Conservation (phyloP, 2,329 filamentous ascomycete genomes). For the Botrytis cinerea region DNA sequence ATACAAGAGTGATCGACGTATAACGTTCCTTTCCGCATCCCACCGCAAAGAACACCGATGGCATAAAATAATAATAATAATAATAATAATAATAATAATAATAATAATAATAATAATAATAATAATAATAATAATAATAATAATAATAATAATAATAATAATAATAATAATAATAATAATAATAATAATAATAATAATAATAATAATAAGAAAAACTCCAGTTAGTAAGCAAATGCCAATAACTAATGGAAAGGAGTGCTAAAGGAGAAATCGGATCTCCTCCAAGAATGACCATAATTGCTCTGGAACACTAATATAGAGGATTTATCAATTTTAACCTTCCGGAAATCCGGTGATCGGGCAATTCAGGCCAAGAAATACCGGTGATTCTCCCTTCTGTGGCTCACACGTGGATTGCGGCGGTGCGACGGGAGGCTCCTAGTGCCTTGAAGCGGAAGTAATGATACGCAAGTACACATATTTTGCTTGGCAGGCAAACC, state of each 20-base stretch:
- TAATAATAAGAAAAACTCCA: not conserved
- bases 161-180: too few species aligned
- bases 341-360: not conserved
- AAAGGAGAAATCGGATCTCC: not conserved
- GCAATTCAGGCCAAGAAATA: not conserved
- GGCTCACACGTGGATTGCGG: accelerated
- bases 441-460: not conserved
- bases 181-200: too few species aligned
- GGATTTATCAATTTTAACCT: not conserved
- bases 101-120: too few species aligned
- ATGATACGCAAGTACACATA: not conserved
- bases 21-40: not conserved
- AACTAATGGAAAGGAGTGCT: not conserved
- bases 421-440: too few species aligned
- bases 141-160: too few species aligned
- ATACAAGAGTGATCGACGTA: not conserved
- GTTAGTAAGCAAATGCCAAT: not conserved
- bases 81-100: not conserved
- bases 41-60: too few species aligned
- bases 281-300: not conserved
- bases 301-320: not conserved
- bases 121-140: too few species aligned
- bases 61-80: too few species aligned
- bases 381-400: not conserved
- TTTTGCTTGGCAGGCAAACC: not conserved